Evolutionary conservation across 2,329 filamentous ascomycete genomes (phyloP).

Genomic region (Colletotrichum sp.): DNA sequence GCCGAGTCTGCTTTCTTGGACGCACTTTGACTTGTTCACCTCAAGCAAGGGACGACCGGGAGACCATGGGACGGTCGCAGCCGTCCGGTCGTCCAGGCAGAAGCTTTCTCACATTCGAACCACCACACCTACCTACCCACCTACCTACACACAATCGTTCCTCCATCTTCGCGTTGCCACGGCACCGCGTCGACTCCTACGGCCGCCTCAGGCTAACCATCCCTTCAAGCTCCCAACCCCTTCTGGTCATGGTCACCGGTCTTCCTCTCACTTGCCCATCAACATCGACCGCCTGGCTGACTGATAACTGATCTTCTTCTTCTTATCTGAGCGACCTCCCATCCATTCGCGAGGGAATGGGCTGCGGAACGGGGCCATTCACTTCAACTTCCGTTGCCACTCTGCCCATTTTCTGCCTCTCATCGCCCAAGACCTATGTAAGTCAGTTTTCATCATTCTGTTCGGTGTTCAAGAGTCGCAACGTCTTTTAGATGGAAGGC

Average conservation of each 20-base stretch:
- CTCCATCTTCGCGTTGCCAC: not conserved
- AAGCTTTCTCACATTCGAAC: not conserved
- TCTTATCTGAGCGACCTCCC: not conserved
- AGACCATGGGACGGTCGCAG: rapidly evolving
- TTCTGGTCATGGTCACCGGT: not conserved
- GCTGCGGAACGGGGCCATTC: not conserved
- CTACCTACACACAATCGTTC: not conserved
- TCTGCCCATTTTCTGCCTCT: not conserved
- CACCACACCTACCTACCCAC: not conserved
- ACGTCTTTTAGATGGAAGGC: not conserved
- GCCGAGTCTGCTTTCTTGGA: not conserved
- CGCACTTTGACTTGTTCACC: not conserved
- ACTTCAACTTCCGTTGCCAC: not conserved
- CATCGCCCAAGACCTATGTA: not conserved
- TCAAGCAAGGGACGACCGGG: not conserved
- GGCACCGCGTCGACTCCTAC: not conserved
- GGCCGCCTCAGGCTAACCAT: not conserved
- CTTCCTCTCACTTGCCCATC: not conserved
- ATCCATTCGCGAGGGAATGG: not conserved
- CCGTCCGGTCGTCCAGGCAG: not conserved
- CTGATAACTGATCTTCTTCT: not conserved
- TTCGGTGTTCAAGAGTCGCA: not conserved
- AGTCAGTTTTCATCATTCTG: too few relatives aligned
- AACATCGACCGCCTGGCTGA: not conserved
- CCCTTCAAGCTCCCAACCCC: not conserved